Conservation (phyloP, 192 early-diverging fungal genomes). For the Diversispora eburnea region DNA sequence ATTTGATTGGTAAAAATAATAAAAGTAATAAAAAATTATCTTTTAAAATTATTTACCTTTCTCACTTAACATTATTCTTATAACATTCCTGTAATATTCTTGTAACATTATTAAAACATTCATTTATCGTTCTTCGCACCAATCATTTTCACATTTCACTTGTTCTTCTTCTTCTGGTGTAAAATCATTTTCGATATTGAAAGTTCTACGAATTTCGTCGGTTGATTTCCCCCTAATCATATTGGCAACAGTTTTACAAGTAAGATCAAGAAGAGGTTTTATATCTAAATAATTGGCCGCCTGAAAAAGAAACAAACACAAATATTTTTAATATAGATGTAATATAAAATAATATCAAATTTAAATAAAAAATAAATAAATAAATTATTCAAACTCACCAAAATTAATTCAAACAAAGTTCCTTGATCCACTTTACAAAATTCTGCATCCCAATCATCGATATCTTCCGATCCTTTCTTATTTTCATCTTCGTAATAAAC, state of each 20-base stretch:
- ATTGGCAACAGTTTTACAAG: constrained; percentile 98
- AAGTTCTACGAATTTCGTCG: constrained; percentile 91
- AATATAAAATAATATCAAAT: not conserved
- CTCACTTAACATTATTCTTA: too few relatives aligned
- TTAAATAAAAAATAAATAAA: not conserved
- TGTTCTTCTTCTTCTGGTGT: constrained; percentile 95
- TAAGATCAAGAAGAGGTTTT: constrained; percentile 92
- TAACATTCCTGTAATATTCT: too few relatives aligned
- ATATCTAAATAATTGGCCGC: constrained; percentile 94
- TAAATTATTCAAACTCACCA: constrained; percentile 40
- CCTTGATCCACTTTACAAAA: constrained; percentile 93
- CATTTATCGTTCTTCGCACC: constrained; percentile 45
- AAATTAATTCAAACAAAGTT: constrained; percentile 86
- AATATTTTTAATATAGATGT: not conserved
- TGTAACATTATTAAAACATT: too few relatives aligned
- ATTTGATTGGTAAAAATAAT: too few relatives aligned
- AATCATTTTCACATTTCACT: constrained; percentile 79
- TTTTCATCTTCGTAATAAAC: constrained; percentile 54
- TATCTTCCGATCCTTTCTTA: constrained; percentile 63
- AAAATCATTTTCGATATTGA: constrained; percentile 97
- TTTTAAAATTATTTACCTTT: too few relatives aligned
- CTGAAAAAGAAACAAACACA: not conserved
- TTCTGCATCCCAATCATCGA: constrained; percentile 87
- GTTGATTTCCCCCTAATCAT: constrained; percentile 95
- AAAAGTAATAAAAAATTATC: too few relatives aligned